Evolutionary conservation across 352 stramenopile species (phyloP).

Genomic region (Globisporangium rhizosaccharum): DNA sequence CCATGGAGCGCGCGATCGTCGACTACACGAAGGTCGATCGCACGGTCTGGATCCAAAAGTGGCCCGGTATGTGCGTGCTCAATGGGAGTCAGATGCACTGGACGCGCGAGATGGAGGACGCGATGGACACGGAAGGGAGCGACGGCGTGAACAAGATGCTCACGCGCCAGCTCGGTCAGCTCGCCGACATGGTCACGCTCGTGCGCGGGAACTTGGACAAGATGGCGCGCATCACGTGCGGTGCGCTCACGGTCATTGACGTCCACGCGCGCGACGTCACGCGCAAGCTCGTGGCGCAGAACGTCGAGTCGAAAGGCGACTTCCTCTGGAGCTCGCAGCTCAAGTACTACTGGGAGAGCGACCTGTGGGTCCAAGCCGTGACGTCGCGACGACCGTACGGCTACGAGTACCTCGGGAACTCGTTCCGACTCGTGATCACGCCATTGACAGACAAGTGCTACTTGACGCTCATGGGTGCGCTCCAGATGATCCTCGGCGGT

Average conservation of each 20-base stretch:
- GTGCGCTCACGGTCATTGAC: constrained; percentile 92
- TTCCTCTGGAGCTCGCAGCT: constrained; percentile 85
- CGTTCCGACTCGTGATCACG: constrained; percentile 94
- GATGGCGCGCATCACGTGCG: constrained; percentile 84
- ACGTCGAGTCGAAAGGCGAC: constrained; percentile 85
- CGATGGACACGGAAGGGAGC: constrained; percentile 68
- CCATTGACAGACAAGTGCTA: constrained; percentile 96
- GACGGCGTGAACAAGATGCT: constrained; percentile 83
- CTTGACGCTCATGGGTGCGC: constrained; percentile 92
- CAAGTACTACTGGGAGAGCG: constrained; percentile 93
- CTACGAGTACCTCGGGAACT: constrained; percentile 97
- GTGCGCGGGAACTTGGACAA: constrained; percentile 88
- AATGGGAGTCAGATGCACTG: constrained; percentile 94
- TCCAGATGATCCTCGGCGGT: constrained; percentile 94
- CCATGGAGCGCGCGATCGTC: constrained; percentile 81
- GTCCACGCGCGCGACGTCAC: constrained; percentile 96
- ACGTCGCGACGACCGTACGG: constrained; percentile 89
- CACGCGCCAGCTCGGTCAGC: constrained; percentile 75
- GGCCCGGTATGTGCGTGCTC: constrained; percentile 87
- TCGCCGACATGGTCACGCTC: constrained; percentile 92
- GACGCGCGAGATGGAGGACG: constrained; percentile 88
- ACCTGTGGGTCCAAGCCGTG: constrained; percentile 88
- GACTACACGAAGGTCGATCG: constrained; percentile 86
- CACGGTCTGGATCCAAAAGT: constrained; percentile 91
- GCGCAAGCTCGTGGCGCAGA: constrained; percentile 85